A percentile compares a stretch with the other conserved stretches of the same genome.
These are phyloP conservation scores for Austroboletus eburneus DNA, from an alignment of 768 basidiomycete genomes.

Conservation along the genomic window DNA sequence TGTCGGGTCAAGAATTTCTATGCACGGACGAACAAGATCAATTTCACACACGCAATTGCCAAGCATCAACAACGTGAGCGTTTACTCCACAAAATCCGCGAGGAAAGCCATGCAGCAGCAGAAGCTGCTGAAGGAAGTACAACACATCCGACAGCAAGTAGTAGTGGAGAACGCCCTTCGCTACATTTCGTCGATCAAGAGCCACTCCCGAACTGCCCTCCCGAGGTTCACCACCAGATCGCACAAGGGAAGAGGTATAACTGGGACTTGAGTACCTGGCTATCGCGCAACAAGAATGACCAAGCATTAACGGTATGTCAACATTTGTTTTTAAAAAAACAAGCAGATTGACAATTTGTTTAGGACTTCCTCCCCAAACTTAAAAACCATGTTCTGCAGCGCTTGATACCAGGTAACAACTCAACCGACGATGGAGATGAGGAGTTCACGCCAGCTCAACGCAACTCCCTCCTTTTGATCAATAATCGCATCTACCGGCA, in stretches of 20 bases:
- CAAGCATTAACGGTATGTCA: neutral
- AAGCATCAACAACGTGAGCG: neutral
- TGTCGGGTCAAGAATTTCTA: neutral
- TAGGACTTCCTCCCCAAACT: neutral
- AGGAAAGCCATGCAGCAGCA: neutral
- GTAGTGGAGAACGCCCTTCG: no score
- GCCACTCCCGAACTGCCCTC: neutral
- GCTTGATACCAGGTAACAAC: neutral
- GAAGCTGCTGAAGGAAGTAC: neutral
- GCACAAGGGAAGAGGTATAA: neutral
- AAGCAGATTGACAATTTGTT: neutral
- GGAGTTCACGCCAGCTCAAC: neutral
- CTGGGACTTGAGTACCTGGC: neutral
- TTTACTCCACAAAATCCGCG: neutral
- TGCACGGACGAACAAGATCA: neutral
- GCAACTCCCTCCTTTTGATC: neutral
- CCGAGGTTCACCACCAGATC: neutral
- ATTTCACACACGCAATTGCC: neutral
- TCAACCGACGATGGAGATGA: neutral
- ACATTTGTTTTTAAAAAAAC: no score
- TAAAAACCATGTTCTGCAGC: neutral
- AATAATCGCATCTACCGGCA: neutral
- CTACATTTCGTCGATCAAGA: neutral
- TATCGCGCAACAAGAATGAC: neutral
- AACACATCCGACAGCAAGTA: no score